phyloP scores from a whole-genome alignment of 2,329 filamentous ascomycete species.

The Arthrobotrys musiformis region DNA sequence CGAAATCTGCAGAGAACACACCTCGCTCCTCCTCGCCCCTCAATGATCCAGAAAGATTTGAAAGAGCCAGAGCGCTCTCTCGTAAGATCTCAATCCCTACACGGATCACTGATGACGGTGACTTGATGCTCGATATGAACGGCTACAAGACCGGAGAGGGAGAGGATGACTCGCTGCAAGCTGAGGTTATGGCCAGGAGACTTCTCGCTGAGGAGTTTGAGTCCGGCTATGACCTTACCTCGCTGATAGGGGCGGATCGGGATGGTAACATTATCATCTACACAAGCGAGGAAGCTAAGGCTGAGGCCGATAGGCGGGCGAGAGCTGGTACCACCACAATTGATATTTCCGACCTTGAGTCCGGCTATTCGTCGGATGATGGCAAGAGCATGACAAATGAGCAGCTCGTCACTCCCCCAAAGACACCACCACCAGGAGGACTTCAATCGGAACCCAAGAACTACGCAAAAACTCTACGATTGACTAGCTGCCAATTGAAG shows the following conservation, averaged over 20 bases:
- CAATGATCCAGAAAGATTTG: constrained; percentile 77
- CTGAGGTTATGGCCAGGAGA: constrained; percentile 91
- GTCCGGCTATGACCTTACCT: constrained; percentile 94
- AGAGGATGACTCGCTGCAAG: constrained; percentile 89
- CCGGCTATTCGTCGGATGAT: constrained; percentile 93
- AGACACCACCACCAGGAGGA: constrained; percentile 39
- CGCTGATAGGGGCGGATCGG: constrained; percentile 93
- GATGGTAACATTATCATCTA: constrained; percentile 99
- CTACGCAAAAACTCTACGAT: constrained; percentile 93
- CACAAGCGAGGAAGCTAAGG: constrained; percentile 94
- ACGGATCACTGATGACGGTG: constrained; percentile 88
- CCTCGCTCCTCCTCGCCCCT: constrained; percentile 78
- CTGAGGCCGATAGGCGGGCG: constrained; percentile 64
- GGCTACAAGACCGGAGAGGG: constrained; percentile 94
- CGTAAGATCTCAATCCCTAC: constrained; percentile 89
- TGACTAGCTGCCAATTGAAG: constrained; percentile 96
- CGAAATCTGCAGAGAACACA: constrained; percentile 57
- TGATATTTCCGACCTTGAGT: constrained; percentile 85
- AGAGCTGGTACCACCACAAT: constrained; percentile 65
- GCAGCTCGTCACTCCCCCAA: constrained; percentile 69
- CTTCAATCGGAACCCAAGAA: constrained; percentile 72
- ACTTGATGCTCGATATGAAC: constrained; percentile 98
- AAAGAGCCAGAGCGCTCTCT: constrained; percentile 84
- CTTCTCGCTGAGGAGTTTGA: constrained; percentile 92
- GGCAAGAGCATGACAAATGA: constrained; percentile 71